Evolutionary conservation across 2,329 filamentous ascomycete genomes (phyloP).

Genomic region (Aspergillus alliaceus): DNA sequence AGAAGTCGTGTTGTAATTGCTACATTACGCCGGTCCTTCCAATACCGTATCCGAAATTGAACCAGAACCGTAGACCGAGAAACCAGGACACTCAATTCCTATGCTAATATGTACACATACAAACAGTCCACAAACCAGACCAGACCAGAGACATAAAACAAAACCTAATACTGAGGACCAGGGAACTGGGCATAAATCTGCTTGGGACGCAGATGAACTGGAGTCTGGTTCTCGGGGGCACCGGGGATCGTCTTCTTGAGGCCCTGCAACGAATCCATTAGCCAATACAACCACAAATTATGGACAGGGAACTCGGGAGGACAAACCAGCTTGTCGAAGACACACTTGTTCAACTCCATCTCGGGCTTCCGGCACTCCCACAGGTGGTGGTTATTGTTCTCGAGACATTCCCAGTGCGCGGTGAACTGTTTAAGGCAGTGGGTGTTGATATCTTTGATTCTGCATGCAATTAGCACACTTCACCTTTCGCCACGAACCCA

Average conservation of each 20-base stretch:
- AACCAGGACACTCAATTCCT: constrained; percentile 35
- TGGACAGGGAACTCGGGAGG: not conserved
- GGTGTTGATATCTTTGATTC: constrained; percentile 93
- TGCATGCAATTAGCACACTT: constrained; percentile 38
- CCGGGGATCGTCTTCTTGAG: constrained; percentile 79
- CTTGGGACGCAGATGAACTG: constrained; percentile 69
- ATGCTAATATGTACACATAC: constrained; percentile 43
- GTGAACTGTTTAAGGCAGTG: constrained; percentile 90
- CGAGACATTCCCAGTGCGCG: constrained; percentile 90
- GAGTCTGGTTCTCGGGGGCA: constrained; percentile 66
- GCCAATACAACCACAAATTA: not conserved
- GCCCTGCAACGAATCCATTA: constrained; percentile 54
- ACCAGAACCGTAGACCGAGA: constrained; percentile 11
- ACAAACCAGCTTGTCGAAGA: constrained; percentile 91
- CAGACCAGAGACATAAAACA: constrained; percentile 20
- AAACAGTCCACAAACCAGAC: constrained; percentile 19
- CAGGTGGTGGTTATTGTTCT: constrained; percentile 96
- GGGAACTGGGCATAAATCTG: constrained; percentile 45
- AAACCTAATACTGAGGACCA: constrained; percentile 37
- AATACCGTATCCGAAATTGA: not conserved
- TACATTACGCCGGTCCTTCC: not conserved
- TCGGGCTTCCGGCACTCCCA: constrained; percentile 92
- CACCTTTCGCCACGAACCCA: not conserved
- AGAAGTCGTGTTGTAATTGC: constrained; percentile 3
- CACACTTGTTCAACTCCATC: constrained; percentile 90